A percentile compares a stretch with the other conserved stretches of the same genome.
These are phyloP conservation scores for Plantago rigida DNA, from an alignment of 305 asterid species.

Conservation along the genomic window DNA sequence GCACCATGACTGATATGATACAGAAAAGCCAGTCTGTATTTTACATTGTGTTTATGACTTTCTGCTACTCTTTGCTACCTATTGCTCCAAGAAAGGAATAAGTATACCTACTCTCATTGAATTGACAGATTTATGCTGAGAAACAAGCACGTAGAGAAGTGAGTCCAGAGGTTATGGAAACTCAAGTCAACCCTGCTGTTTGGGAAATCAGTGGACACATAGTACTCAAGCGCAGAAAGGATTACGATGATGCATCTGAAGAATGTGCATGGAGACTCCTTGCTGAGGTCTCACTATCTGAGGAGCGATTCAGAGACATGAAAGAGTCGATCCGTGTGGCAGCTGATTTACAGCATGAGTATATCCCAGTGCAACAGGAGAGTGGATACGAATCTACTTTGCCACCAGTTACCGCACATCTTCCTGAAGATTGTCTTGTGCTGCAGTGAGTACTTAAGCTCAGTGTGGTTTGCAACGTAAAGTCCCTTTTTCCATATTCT, in stretches of 20 bases:
- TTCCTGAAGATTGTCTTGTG: constrained; percentile 34
- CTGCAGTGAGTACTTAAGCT: neutral
- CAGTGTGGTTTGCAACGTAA: neutral
- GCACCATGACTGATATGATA: too few species aligned
- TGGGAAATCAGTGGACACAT: constrained; percentile 96
- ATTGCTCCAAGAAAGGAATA: neutral
- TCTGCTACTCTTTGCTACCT: neutral
- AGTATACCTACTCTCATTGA: constrained; percentile 3
- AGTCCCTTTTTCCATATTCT: neutral
- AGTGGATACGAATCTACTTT: constrained; percentile 28
- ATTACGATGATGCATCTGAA: constrained; percentile 66
- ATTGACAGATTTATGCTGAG: constrained; percentile 71
- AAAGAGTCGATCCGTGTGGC: constrained; percentile 60
- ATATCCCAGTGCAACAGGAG: neutral
- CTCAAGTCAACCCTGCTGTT: constrained; percentile 88
- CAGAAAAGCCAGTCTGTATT: too few species aligned
- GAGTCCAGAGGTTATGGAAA: constrained; percentile 65
- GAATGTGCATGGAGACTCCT: constrained; percentile 80
- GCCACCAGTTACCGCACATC: constrained; percentile 20
- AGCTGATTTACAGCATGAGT: constrained; percentile 26
- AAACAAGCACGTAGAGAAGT: constrained; percentile 91
- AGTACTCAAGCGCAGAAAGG: constrained; percentile 74
- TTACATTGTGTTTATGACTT: neutral
- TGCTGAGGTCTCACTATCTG: constrained; percentile 79
- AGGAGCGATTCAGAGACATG: constrained; percentile 70